phyloP scores from a whole-genome alignment of 2,329 filamentous ascomycete species.

The Graphiopsis chlorocephala region DNA sequence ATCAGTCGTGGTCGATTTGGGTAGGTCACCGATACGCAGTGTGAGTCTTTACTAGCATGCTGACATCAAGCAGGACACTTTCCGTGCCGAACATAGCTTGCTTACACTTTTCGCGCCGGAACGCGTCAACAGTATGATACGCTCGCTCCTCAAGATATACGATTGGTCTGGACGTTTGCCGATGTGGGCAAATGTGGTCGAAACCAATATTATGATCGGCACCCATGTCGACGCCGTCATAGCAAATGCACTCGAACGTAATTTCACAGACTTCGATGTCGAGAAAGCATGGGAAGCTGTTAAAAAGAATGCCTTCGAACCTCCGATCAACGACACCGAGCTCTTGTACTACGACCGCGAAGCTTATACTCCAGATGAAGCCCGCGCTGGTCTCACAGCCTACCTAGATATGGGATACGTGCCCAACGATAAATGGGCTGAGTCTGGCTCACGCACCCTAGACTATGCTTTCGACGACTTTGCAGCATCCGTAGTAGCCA shows the following conservation, averaged over 20 bases:
- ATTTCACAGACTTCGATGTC: constrained; percentile 45
- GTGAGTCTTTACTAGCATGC: neutral
- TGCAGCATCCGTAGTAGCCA: constrained; percentile 43
- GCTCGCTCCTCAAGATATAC: constrained; percentile 45
- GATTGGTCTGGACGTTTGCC: constrained; percentile 48
- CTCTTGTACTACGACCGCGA: constrained; percentile 50
- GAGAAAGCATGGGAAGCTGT: constrained; percentile 45
- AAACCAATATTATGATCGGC: constrained; percentile 53
- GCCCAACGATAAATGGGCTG: constrained; percentile 48
- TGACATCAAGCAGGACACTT: constrained; percentile 37
- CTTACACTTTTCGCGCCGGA: constrained; percentile 48
- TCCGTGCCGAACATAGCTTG: constrained; percentile 48
- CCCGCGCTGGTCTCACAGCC: constrained; percentile 45
- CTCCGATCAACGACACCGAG: constrained; percentile 44
- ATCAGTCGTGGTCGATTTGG: constrained; percentile 53
- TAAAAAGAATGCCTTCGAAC: constrained; percentile 45
- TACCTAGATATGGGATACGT: constrained; percentile 48
- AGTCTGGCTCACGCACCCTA: constrained; percentile 47
- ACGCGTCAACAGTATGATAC: constrained; percentile 49
- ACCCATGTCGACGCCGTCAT: constrained; percentile 50
- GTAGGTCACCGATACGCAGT: neutral
- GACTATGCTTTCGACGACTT: constrained; percentile 50
- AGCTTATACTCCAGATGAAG: constrained; percentile 46
- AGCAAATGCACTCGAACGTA: constrained; percentile 46
- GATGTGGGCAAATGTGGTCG: constrained; percentile 51